Base-by-base conservation (phyloP, 2,329 filamentous ascomycete species). In the Claviceps citrina region DNA sequence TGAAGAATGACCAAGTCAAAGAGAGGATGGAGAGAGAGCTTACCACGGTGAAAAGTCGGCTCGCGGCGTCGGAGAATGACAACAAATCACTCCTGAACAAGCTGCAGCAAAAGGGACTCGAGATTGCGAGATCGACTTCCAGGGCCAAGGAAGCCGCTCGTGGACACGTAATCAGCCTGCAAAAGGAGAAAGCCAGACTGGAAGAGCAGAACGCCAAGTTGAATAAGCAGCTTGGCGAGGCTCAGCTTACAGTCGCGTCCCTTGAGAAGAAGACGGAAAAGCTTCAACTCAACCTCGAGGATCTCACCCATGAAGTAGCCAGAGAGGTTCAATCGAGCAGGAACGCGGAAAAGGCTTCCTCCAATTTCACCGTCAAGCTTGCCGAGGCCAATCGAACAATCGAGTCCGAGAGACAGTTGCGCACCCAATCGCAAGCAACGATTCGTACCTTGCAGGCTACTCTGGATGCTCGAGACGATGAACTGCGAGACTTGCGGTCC, bases 211-310 rank as follows among this genome's bases (percentile, higher is more conserved):
- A 82, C 53, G 73, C 74, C 56, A 82, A 80, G 49, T 70, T 95
- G 13, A 76, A 81, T 54, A 83, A 84, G 50, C 84, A 95, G 55
- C 70, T 95, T 10, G 85, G 82, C 42, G 87, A 95, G 48, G 71
- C 83, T 5, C 89, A 95, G 51, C 61, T 95, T 19, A 77, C 77
- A 5, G 77, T 93, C 47, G 82, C 82, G 0, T 82, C 84, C 1
- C 64, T 95, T 7, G 86, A 95, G 57, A 96, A 96, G 66, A 85
- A 91, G 58, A 82, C 91, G 39, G 89, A 96, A 61, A 95, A 95
- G 60, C 68, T 96, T 22, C 76, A 86, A 38, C 71, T 96, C 31
- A 86, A 73, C 51, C 62, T 96, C 7, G 89, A 98, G 56, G 89
- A 98, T 56, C 67, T 95, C 27, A 93, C 85, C 49, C 89, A 96